Evolutionary conservation across 768 basidiomycete species (phyloP).

Genomic region (Neoboletus brunneissimus): DNA sequence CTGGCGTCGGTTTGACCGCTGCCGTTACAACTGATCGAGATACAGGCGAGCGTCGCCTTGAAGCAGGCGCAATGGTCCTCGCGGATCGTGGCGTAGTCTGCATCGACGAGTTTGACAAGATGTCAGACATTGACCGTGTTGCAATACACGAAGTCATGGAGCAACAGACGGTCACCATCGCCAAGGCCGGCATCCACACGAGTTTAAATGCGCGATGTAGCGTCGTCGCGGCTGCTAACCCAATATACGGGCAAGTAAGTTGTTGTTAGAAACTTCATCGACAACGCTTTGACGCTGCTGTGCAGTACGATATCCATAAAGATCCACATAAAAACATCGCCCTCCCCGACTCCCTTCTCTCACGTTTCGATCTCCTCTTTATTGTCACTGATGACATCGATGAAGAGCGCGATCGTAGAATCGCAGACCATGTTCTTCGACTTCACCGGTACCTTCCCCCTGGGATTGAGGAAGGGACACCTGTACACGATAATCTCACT

Average conservation of each 20-base stretch:
- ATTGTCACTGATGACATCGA: slow-evolving; percentile 98
- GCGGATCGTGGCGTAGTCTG: slow-evolving; percentile 99
- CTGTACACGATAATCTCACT: slow-evolving; percentile 79
- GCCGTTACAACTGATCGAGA: slow-evolving; percentile 98
- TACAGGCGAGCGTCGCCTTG: slow-evolving; percentile 93
- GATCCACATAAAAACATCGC: slow-evolving; percentile 99
- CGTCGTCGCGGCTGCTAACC: slow-evolving; percentile 97
- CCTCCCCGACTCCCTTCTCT: slow-evolving; percentile 93
- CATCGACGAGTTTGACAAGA: slow-evolving; percentile 99
- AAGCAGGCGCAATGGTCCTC: slow-evolving; percentile 99
- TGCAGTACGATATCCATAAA: slow-evolving; percentile 98
- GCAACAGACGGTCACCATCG: slow-evolving; percentile 98
- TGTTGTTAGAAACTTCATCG: background rate
- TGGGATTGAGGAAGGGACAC: slow-evolving; percentile 95
- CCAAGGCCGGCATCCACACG: slow-evolving; percentile 98
- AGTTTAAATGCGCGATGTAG: slow-evolving; percentile 97
- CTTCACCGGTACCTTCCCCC: slow-evolving; percentile 97
- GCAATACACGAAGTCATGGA: slow-evolving; percentile 99
- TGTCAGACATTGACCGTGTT: slow-evolving; percentile 98
- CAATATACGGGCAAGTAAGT: slow-evolving; percentile 92
- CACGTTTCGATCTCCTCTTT: slow-evolving; percentile 97
- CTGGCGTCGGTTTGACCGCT: slow-evolving; percentile 98
- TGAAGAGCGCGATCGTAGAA: slow-evolving; percentile 87
- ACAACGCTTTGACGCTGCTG: slow-evolving; percentile 8
- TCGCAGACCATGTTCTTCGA: slow-evolving; percentile 96